phyloP scores from a whole-genome alignment of 768 basidiomycete species.

The Phylloporus rhodoxanthus region DNA sequence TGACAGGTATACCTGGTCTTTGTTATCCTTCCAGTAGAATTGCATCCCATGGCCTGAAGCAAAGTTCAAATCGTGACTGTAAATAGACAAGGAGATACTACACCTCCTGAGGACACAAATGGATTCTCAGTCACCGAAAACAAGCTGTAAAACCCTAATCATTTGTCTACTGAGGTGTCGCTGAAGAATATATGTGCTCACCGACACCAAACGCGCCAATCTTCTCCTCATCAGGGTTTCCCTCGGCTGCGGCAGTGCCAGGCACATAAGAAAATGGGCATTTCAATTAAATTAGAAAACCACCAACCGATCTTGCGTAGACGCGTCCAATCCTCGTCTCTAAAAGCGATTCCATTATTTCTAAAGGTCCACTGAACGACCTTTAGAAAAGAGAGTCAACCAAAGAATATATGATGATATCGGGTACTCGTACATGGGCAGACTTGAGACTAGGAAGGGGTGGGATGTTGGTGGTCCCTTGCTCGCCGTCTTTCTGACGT shows the following conservation, averaged over 20 bases:
- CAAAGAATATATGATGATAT: background rate
- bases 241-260: constrained; percentile 10
- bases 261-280: background rate
- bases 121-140: constrained; percentile 83
- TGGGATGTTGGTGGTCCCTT: constrained; percentile 3
- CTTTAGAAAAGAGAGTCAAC: constrained; percentile 30
- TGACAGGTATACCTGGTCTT: constrained; percentile 58
- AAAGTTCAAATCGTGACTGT: background rate
- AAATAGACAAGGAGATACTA: background rate
- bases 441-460: constrained; percentile 62
- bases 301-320: constrained; percentile 15
- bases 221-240: constrained; percentile 23
- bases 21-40: constrained; percentile 93
- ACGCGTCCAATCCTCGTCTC: constrained; percentile 30
- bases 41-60: constrained; percentile 80
- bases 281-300: background rate
- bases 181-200: constrained; percentile 1
- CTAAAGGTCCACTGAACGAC: constrained; percentile 78
- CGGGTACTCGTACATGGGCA: constrained; percentile 40
- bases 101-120: constrained; percentile 76
- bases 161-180: background rate
- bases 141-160: constrained; percentile 65
- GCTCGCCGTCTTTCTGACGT: constrained; percentile 18
- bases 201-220: constrained; percentile 25
- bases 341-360: constrained; percentile 82